These are phyloP conservation scores for Lithohypha guttulata DNA, from an alignment of 2,329 filamentous ascomycete genomes.

Conservation along the genomic window DNA sequence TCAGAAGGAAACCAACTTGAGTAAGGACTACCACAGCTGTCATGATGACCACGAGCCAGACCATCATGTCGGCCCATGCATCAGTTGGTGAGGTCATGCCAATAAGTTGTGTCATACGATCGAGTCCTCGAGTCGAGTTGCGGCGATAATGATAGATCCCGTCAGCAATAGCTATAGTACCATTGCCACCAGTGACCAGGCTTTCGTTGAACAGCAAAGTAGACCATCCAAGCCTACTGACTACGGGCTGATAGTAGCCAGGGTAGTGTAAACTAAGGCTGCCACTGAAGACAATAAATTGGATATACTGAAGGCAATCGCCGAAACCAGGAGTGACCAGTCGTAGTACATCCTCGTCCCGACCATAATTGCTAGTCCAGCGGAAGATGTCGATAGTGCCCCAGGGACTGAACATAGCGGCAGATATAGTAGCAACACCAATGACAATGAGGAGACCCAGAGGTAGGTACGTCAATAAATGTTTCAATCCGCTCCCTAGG, in stretches of 20 bases:
- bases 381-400: slow-evolving; percentile 80
- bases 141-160: slow-evolving; percentile 64
- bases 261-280: slow-evolving; percentile 79
- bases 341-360: slow-evolving; percentile 81
- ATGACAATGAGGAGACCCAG: slow-evolving; percentile 68
- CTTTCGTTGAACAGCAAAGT: slow-evolving; percentile 86
- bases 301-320: slow-evolving; percentile 93
- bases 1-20: slow-evolving; percentile 64
- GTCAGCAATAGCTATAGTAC: slow-evolving; percentile 60
- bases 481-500: slow-evolving; percentile 57
- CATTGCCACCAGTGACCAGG: slow-evolving; percentile 59
- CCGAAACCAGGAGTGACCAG: slow-evolving; percentile 93
- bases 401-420: slow-evolving; percentile 87
- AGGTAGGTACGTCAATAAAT: slow-evolving; percentile 64
- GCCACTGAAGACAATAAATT: slow-evolving; percentile 83
- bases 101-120: slow-evolving; percentile 66
- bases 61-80: slow-evolving; percentile 87
- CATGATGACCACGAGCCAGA: slow-evolving; percentile 77
- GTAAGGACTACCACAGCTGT: slow-evolving; percentile 55
- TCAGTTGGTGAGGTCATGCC: slow-evolving; percentile 68
- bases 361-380: slow-evolving; percentile 96
- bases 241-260: slow-evolving; percentile 84
- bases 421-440: slow-evolving; percentile 69
- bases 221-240: slow-evolving; percentile 83
- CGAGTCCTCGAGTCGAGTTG: slow-evolving; percentile 67